Base-by-base conservation (phyloP, 2,329 filamentous ascomycete genomes). In the Nectriaceae sp. region DNA sequence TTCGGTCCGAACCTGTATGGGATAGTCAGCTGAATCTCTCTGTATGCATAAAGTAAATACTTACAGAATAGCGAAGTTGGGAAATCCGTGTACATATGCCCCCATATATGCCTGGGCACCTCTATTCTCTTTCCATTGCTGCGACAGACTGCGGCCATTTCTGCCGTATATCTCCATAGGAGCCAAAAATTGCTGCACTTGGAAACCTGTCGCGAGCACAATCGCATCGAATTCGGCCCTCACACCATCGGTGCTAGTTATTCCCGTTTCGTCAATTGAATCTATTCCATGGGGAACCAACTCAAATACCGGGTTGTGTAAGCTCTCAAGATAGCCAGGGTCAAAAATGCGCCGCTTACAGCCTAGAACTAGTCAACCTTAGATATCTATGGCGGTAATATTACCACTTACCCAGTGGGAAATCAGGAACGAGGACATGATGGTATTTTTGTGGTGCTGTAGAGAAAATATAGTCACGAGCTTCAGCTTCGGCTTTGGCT, bases 291-390 rank as follows among this genome's bases (percentile, higher is more conserved):
- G 44, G 1, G 49, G 44, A 19, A 47, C 37, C 5, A 51, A 40
- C 3, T 47, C 19, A 15, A 51, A 36, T 18, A 47, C 47, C 16
- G 33, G 38, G 11, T n/a, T 26, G 24, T 31, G 37, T 3, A 51
- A 38, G 3, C 44, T 18, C 15, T 40, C 45, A 19, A 51, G 45
- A 29, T 51, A 51, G 13, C 49, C 44, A 6, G 65, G 58, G 36
- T 67, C 66, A 19, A 55, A 61, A 42, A 67, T 63, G 8, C 61
- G 53, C 8, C 65, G 49, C 56, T 66, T 67, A 51, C 65, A 68
- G 3, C 47, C 43, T 46, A 16, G 2, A 11, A 18, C 5, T 21
- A 19, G 15, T n/a, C n/a, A n/a, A n/a, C n/a, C n/a, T n/a, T n/a
- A n/a, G n/a, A n/a, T 3, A 33, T 5, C 33, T n/a, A 11, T 21